Evolutionary conservation across 2,329 filamentous ascomycete genomes (phyloP).

Genomic region (Aspergillus texensis): DNA sequence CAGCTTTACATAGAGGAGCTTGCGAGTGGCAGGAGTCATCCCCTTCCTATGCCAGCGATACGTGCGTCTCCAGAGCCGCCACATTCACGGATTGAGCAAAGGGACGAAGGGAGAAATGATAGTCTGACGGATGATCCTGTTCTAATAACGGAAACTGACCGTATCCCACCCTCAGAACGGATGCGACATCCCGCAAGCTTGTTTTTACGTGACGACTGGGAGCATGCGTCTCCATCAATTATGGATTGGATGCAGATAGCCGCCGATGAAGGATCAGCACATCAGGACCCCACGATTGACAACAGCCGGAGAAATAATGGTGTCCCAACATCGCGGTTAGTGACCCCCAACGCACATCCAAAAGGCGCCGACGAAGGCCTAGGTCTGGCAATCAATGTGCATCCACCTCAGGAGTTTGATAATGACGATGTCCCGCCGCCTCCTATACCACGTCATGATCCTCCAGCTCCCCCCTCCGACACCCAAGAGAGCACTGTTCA

Average conservation of each 20-base stretch:
- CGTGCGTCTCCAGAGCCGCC: constrained; percentile 27
- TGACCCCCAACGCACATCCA: constrained; percentile 21
- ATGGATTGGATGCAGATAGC: constrained; percentile 52
- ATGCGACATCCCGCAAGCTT: constrained; percentile 46
- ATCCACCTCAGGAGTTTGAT: constrained; percentile 32
- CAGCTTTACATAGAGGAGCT: constrained; percentile 58
- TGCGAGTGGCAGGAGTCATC: constrained; percentile 35
- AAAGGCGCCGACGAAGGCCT: constrained; percentile 40
- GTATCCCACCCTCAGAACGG: constrained; percentile 26
- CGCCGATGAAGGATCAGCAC: constrained; percentile 40
- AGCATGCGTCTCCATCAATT: constrained; percentile 52
- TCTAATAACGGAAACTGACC: constrained; percentile 36
- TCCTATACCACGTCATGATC: constrained; percentile 37
- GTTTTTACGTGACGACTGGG: constrained; percentile 50
- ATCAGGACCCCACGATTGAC: constrained; percentile 36
- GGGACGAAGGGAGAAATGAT: constrained; percentile 24
- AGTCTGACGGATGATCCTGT: constrained; percentile 41
- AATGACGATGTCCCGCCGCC: constrained; percentile 30
- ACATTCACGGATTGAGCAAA: constrained; percentile 15
- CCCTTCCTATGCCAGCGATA: constrained; percentile 23
- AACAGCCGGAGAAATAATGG: constrained; percentile 20
- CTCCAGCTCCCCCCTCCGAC: constrained; percentile 12
- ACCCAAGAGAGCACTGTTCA: constrained; percentile 15
- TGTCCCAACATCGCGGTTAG: constrained; percentile 30
- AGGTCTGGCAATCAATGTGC: constrained; percentile 49